A percentile compares a stretch with the other conserved stretches of the same genome.
phyloP scores from a whole-genome alignment of 2,329 filamentous ascomycete genomes.

The Colletotrichum coccodes region DNA sequence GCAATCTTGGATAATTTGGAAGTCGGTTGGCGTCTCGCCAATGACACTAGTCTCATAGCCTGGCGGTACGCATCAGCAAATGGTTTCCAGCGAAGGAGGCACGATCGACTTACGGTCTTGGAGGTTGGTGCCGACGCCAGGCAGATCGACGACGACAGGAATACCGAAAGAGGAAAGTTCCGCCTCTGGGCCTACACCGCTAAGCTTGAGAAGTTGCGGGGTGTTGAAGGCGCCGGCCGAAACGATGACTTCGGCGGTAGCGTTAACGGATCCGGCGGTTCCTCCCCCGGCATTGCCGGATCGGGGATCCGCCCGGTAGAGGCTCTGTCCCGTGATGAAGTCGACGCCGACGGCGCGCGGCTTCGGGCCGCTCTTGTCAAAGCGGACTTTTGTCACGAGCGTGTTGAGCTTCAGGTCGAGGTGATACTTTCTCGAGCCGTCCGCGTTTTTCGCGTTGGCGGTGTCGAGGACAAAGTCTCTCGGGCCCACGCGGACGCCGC shows the following conservation, averaged over 20 bases:
- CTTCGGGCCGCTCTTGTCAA: slow-evolving; percentile 46
- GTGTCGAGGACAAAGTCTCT: slow-evolving; percentile 62
- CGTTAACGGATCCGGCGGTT: slow-evolving; percentile 41
- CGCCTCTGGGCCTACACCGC: slow-evolving; percentile 52
- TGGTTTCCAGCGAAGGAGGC: not conserved
- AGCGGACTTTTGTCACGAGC: slow-evolving; percentile 52
- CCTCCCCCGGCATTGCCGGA: slow-evolving; percentile 37
- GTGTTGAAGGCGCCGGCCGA: slow-evolving; percentile 58
- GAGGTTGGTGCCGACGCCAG: slow-evolving; percentile 69
- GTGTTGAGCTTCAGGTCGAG: slow-evolving; percentile 46
- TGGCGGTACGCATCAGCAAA: not conserved
- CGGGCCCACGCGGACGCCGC: slow-evolving; percentile 55
- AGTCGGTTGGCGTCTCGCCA: slow-evolving; percentile 38
- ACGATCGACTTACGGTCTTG: slow-evolving; percentile 36
- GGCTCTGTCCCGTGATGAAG: slow-evolving; percentile 49
- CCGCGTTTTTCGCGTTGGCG: slow-evolving; percentile 54
- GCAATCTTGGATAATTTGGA: slow-evolving; percentile 39
- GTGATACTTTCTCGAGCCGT: slow-evolving; percentile 56
- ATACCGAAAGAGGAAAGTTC: slow-evolving; percentile 57
- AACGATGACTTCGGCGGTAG: slow-evolving; percentile 57
- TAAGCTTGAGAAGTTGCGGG: slow-evolving; percentile 57
- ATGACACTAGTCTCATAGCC: slow-evolving; percentile 38
- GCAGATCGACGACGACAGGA: slow-evolving; percentile 63
- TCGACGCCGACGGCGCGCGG: slow-evolving; percentile 55
- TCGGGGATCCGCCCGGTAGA: slow-evolving; percentile 56